A percentile compares a stretch with the other conserved stretches of the same genome.
Evolutionary conservation across 768 basidiomycete species (phyloP).

Genomic region (Hygrophorus pudorinus): DNA sequence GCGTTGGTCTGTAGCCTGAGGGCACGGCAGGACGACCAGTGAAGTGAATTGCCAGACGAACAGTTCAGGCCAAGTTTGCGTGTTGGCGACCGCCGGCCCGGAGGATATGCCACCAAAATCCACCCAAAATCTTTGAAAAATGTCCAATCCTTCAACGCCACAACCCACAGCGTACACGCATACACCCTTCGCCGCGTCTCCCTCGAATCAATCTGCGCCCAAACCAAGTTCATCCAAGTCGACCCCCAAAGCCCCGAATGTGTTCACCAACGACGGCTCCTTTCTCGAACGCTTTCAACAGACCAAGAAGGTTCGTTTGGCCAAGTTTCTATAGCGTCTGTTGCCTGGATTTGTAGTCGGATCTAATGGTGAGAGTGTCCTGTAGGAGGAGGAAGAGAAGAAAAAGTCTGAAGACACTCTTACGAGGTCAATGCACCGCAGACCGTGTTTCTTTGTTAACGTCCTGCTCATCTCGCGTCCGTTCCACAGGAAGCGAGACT

Average conservation of each 20-base stretch:
- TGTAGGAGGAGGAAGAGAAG: constrained; percentile 50
- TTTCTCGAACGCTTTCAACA: constrained; percentile 58
- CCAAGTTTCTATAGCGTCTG: background rate
- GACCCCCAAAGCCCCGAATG: constrained; percentile 32
- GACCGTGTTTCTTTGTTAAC: constrained; percentile 3
- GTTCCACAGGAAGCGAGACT: constrained; percentile 41
- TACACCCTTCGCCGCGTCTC: too few species aligned
- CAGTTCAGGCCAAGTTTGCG: too few species aligned
- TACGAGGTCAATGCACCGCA: constrained; percentile 29
- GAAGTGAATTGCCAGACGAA: too few species aligned
- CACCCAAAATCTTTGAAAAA: too few species aligned
- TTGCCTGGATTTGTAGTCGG: background rate
- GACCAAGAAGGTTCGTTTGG: constrained; percentile 36
- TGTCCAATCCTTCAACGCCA: too few species aligned
- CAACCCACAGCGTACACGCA: too few species aligned
- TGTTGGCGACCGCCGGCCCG: too few species aligned
- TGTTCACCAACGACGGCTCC: constrained; percentile 63
- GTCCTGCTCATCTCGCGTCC: background rate
- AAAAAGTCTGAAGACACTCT: constrained; percentile 42
- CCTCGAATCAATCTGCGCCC: too few species aligned
- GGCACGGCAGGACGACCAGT: too few species aligned
- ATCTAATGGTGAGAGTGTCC: constrained; percentile 6
- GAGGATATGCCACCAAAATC: too few species aligned
- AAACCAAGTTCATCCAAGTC: constrained; percentile 25
- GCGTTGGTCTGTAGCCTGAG: too few species aligned